Evolutionary conservation across 2,329 filamentous ascomycete genomes (phyloP).

Genomic region (Aspergillus tubingensis): DNA sequence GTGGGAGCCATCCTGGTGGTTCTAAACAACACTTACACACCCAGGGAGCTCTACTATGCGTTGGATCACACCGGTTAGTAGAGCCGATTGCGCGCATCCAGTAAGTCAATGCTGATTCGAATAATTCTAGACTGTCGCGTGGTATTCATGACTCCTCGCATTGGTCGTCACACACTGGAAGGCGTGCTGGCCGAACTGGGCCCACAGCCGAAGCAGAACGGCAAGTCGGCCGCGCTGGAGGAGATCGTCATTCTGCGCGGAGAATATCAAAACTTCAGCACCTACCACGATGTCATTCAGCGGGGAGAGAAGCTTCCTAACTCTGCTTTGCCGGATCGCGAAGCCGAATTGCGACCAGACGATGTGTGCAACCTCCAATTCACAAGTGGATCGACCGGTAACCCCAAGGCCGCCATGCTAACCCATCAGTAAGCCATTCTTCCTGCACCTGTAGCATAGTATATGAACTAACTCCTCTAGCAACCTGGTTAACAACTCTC

Average conservation of each 20-base stretch:
- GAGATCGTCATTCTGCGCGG: slow-evolving; percentile 65
- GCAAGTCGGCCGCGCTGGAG: slow-evolving; percentile 41
- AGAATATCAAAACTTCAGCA: slow-evolving; percentile 56
- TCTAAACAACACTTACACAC: slow-evolving; percentile 79
- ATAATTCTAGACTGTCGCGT: slow-evolving; percentile 63
- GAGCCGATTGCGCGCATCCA: neutral
- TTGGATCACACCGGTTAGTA: slow-evolving; percentile 66
- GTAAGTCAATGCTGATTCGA: slow-evolving; percentile 1
- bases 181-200: slow-evolving; percentile 59
- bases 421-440: slow-evolving; percentile 60
- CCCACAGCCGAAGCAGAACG: slow-evolving; percentile 30
- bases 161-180: slow-evolving; percentile 66
- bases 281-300: slow-evolving; percentile 61
- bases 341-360: slow-evolving; percentile 60
- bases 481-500: slow-evolving; percentile 61
- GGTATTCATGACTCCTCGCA: slow-evolving; percentile 70
- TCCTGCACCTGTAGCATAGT: neutral
- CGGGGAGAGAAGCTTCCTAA: slow-evolving; percentile 53
- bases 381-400: slow-evolving; percentile 72
- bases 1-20: slow-evolving; percentile 71
- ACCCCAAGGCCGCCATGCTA: slow-evolving; percentile 73
- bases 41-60: slow-evolving; percentile 70
- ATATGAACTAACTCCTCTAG: slow-evolving; percentile 23
- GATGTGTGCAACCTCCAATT: slow-evolving; percentile 75
- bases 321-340: slow-evolving; percentile 55